A percentile compares a stretch with the other conserved stretches of the same genome.
Conservation (phyloP, 768 basidiomycete species). For the Pisolithus microcarpus region DNA sequence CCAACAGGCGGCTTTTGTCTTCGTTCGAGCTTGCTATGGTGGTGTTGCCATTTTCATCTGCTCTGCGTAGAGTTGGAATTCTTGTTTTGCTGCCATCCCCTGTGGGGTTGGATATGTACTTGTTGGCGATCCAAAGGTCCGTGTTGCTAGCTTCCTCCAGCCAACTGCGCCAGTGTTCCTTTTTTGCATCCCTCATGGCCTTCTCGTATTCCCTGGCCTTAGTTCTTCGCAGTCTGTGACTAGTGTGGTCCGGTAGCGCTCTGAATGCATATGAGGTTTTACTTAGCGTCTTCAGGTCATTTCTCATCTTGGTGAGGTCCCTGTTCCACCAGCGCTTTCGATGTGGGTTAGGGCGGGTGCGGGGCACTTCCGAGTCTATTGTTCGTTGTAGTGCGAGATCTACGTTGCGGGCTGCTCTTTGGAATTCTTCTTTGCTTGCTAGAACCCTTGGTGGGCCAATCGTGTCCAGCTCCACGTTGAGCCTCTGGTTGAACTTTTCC, state of each 20-base stretch:
- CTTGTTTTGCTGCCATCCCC: neutral
- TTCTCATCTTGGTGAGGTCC: constrained; percentile 19
- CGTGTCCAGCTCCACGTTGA: neutral
- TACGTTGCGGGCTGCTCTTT: neutral
- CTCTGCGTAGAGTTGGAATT: neutral
- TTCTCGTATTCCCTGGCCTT: constrained; percentile 11
- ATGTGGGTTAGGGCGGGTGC: constrained; percentile 11
- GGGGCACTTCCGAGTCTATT: constrained; percentile 14
- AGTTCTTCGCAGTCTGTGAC: constrained; percentile 10
- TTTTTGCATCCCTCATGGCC: constrained; percentile 14
- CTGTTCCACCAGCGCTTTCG: constrained; percentile 30
- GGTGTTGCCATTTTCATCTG: neutral
- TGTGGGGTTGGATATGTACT: constrained; percentile 11
- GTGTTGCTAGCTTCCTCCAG: constrained; percentile 12
- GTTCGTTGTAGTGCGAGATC: constrained; percentile 4
- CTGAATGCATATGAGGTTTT: constrained; percentile 2
- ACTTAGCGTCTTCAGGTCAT: constrained; percentile 10
- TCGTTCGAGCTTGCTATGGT: constrained; percentile 7
- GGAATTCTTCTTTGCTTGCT: constrained; percentile 3
- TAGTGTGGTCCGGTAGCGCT: constrained; percentile 14
- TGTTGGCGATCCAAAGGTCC: constrained; percentile 20
- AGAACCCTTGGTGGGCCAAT: neutral
- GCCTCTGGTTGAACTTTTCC: constrained; percentile 1
- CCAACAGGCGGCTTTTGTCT: constrained; percentile 15
- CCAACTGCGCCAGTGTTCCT: constrained; percentile 16